Conservation (phyloP, 371 early-diverging fungal species). For the Synchytrium microbalum region DNA sequence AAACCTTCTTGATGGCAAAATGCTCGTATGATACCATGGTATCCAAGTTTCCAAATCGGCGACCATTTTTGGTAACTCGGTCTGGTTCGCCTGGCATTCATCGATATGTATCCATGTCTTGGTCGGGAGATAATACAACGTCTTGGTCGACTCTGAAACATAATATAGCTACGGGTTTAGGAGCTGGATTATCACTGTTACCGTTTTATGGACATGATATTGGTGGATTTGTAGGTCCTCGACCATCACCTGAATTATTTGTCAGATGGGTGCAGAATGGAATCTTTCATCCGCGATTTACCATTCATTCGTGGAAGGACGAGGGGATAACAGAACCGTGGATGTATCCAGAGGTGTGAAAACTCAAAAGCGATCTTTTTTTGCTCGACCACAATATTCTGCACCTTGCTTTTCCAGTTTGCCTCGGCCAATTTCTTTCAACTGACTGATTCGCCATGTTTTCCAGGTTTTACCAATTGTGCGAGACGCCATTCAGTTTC, state of each 20-base stretch:
- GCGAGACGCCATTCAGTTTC: slow-evolving; percentile 43
- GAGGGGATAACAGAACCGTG: slow-evolving; percentile 55
- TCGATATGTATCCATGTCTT: slow-evolving; percentile 39
- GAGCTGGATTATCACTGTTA: slow-evolving; percentile 38
- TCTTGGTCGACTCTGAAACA: slow-evolving; percentile 54
- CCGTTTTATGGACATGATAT: slow-evolving; percentile 56
- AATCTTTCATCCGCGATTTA: slow-evolving; percentile 51
- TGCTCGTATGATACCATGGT: slow-evolving; percentile 48
- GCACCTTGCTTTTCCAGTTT: slow-evolving; percentile 9
- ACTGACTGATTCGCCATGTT: no score
- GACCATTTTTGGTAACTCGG: slow-evolving; percentile 52
- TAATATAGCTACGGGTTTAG: slow-evolving; percentile 54
- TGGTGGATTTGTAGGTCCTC: slow-evolving; percentile 54
- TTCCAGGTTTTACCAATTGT: slow-evolving; percentile 38
- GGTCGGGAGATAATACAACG: slow-evolving; percentile 56
- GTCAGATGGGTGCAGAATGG: slow-evolving; percentile 60
- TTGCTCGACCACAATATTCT: slow-evolving; percentile 19
- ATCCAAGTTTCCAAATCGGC: slow-evolving; percentile 26
- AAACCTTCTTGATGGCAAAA: slow-evolving; percentile 50
- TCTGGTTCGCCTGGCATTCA: slow-evolving; percentile 45
- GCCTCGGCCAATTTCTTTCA: not conserved
- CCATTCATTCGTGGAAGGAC: slow-evolving; percentile 53
- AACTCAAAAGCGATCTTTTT: not conserved
- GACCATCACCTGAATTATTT: slow-evolving; percentile 47
- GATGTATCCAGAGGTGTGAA: slow-evolving; percentile 37